Conservation (phyloP, 192 early-diverging fungal species). For the Haplosporangium gracile region DNA sequence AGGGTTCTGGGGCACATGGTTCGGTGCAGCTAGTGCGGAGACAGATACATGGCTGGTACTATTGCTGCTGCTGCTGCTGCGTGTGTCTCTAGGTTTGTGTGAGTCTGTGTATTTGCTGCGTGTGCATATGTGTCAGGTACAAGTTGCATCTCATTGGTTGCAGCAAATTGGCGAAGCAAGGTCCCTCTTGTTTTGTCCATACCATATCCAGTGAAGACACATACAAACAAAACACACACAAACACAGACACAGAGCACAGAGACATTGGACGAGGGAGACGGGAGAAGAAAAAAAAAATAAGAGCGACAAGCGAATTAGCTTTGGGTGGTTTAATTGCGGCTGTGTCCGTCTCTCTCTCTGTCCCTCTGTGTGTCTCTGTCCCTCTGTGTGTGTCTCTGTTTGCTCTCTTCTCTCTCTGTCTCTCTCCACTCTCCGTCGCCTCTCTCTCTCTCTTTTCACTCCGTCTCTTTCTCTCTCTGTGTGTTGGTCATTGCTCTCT, state of each 20-base stretch:
- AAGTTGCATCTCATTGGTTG: too few relatives aligned
- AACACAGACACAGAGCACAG: too few relatives aligned
- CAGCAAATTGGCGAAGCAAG: too few relatives aligned
- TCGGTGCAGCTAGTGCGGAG: not conserved
- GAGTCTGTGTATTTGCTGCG: too few relatives aligned
- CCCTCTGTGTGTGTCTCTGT: not conserved
- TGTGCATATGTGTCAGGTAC: not conserved
- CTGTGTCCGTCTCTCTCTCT: not conserved
- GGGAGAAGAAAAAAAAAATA: not conserved
- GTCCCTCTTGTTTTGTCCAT: too few relatives aligned
- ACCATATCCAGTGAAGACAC: too few relatives aligned
- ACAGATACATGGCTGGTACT: not conserved
- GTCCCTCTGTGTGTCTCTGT: not conserved
- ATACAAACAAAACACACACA: too few relatives aligned
- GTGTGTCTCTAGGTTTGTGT: not conserved
- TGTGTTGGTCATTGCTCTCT: slow-evolving; percentile 12
- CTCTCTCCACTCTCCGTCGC: not conserved
- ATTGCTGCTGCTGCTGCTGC: not conserved
- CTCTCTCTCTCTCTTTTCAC: slow-evolving; percentile 5
- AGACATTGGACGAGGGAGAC: not conserved
- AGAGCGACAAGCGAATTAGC: not conserved
- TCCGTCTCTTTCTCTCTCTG: slow-evolving; percentile 17
- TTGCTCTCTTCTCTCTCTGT: slow-evolving; percentile 8
- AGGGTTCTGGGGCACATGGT: not conserved
- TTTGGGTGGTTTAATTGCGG: not conserved